Conservation (phyloP, 2,329 filamentous ascomycete genomes). For the Colletotrichum agaves region DNA sequence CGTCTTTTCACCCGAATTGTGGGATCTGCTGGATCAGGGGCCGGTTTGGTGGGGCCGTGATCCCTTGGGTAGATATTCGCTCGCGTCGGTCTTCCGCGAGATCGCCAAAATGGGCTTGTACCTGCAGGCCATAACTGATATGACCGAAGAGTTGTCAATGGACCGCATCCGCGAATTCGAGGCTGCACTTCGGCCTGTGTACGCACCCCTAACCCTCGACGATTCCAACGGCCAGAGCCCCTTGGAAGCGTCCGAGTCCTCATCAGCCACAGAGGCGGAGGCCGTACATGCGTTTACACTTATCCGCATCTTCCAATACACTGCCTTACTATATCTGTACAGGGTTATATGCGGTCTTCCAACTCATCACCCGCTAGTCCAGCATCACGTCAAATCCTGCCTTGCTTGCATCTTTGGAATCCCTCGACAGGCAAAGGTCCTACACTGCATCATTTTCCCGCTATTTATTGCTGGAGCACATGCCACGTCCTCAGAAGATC, state of each 20-base stretch:
- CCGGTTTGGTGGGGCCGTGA: constrained; percentile 56
- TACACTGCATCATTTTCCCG: constrained; percentile 53
- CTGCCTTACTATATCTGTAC: constrained; percentile 45
- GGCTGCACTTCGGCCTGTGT: constrained; percentile 41
- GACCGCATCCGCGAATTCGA: constrained; percentile 45
- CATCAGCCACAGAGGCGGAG: constrained; percentile 42
- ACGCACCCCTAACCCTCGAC: constrained; percentile 43
- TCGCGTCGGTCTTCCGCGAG: constrained; percentile 48
- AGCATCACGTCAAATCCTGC: constrained; percentile 50
- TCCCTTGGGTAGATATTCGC: constrained; percentile 47
- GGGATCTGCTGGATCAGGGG: constrained; percentile 48
- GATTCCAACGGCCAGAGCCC: constrained; percentile 28
- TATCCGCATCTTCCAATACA: constrained; percentile 53
- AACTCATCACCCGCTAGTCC: constrained; percentile 51
- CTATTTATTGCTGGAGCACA: constrained; percentile 51
- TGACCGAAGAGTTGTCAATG: constrained; percentile 44
- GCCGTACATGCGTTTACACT: constrained; percentile 48
- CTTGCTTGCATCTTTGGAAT: constrained; percentile 51
- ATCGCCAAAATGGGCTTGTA: constrained; percentile 37
- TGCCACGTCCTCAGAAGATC: constrained; percentile 44
- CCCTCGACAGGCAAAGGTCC: constrained; percentile 48
- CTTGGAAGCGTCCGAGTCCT: not conserved
- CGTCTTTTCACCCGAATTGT: constrained; percentile 50
- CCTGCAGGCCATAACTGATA: not conserved
- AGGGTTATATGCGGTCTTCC: constrained; percentile 52